phyloP scores from a whole-genome alignment of 140 eudicot genomes.

The Senecio squalidus region DNA sequence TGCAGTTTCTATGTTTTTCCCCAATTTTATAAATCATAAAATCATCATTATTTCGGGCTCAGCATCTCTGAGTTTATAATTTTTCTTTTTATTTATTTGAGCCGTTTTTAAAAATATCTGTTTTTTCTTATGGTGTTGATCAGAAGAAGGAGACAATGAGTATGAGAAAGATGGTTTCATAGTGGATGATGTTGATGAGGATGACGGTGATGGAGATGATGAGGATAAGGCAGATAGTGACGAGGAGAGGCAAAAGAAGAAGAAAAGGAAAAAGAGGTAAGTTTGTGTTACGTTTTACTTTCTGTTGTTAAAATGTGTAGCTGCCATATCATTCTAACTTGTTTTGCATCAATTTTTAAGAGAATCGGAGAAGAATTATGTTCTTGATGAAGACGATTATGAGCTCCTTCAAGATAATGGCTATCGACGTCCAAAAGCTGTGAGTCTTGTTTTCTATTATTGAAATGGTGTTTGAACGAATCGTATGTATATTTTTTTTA shows the following conservation, averaged over 20 bases:
- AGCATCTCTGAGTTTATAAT: no score
- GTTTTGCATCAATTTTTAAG: constrained; percentile 24
- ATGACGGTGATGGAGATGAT: constrained; percentile 60
- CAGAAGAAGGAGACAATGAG: constrained; percentile 87
- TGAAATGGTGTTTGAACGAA: background rate
- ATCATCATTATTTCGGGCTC: no score
- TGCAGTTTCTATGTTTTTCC: constrained; percentile 6
- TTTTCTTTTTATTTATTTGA: no score
- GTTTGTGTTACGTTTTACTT: background rate
- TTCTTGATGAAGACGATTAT: constrained; percentile 92
- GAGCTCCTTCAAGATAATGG: constrained; percentile 89
- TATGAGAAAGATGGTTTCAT: constrained; percentile 90
- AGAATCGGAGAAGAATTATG: constrained; percentile 71
- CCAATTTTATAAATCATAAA: background rate
- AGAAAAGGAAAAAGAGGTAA: constrained; percentile 80
- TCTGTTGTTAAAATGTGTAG: background rate
- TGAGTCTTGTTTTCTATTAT: constrained; percentile 30
- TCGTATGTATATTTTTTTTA: background rate
- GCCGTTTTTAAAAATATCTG: no score
- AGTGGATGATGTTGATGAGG: constrained; percentile 90
- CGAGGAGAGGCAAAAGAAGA: constrained; percentile 74
- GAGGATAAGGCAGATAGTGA: constrained; percentile 64
- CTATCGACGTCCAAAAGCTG: constrained; percentile 61
- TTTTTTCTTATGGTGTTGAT: constrained; percentile 13
- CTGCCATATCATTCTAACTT: background rate